Conservation (phyloP, 2,329 filamentous ascomycete species). For the Zasmidium citrigriseum region DNA sequence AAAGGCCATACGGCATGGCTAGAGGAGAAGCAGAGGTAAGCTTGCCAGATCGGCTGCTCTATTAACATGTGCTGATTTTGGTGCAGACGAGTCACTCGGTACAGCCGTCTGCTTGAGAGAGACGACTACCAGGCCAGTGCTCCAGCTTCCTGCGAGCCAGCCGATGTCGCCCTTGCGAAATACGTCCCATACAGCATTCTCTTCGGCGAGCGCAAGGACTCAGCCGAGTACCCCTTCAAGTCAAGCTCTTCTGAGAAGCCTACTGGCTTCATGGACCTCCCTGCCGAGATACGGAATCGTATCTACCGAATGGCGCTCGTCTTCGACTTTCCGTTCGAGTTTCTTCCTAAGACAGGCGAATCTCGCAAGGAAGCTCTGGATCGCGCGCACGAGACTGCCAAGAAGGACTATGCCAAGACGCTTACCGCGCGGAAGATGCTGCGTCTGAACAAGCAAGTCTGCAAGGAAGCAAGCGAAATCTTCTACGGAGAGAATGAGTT, state of each 20-base stretch:
- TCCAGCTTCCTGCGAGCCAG: neutral
- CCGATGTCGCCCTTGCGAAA: neutral
- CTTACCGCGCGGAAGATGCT: conserved; percentile 4
- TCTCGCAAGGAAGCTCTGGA: neutral
- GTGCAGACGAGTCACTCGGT: neutral
- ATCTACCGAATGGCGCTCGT: conserved; percentile 5
- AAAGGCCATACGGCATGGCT: neutral
- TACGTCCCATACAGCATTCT: neutral
- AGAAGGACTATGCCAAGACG: neutral
- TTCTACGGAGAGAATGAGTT: conserved; percentile 51
- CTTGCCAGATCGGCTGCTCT: too few relatives aligned
- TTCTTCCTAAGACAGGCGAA: conserved; percentile 1
- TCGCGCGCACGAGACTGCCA: neutral
- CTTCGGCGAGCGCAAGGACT: conserved; percentile 3
- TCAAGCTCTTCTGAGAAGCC: neutral
- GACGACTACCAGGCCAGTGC: neutral
- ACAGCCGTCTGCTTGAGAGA: conserved; percentile 1
- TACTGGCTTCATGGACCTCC: conserved; percentile 9
- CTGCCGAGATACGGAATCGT: conserved; percentile 12
- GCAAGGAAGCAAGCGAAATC: conserved; percentile 42
- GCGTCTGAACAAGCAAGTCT: conserved; percentile 27
- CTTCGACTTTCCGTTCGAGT: conserved; percentile 4
- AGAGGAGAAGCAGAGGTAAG: neutral
- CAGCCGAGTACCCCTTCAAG: neutral
- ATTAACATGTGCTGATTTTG: neutral